A percentile compares a stretch with the other conserved stretches of the same genome.
Conservation (phyloP, 352 stramenopile genomes). For the Pythium brachiatum region DNA sequence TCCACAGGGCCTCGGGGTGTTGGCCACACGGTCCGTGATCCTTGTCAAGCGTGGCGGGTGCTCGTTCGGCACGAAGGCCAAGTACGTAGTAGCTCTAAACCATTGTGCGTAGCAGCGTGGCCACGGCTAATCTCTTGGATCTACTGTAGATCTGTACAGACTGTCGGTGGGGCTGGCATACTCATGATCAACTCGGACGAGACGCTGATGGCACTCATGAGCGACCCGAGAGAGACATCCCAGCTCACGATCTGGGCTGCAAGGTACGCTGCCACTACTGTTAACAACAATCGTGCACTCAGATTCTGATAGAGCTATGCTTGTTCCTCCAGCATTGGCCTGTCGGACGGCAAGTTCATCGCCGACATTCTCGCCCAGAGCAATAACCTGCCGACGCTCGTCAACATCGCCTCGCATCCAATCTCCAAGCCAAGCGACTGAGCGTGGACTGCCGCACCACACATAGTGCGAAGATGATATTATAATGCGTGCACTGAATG, state of each 20-base stretch:
- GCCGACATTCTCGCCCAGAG: slow-evolving; percentile 39
- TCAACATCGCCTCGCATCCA: slow-evolving; percentile 34
- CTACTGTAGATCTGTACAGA: slow-evolving; percentile 36
- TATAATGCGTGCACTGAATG: too few relatives aligned
- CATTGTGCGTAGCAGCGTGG: not conserved
- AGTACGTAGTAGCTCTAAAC: slow-evolving; percentile 23
- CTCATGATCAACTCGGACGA: slow-evolving; percentile 66
- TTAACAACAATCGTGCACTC: not conserved
- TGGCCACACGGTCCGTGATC: slow-evolving; percentile 52
- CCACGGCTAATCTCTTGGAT: not conserved
- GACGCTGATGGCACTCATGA: slow-evolving; percentile 61
- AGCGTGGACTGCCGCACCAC: too few relatives aligned
- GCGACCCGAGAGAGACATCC: slow-evolving; percentile 47
- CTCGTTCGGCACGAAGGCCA: slow-evolving; percentile 62
- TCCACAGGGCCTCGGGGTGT: slow-evolving; percentile 54
- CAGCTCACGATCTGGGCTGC: slow-evolving; percentile 59
- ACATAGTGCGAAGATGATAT: too few relatives aligned
- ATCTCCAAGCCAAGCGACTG: not conserved
- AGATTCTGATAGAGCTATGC: not conserved
- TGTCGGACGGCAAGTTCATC: slow-evolving; percentile 44
- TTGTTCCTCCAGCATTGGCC: slow-evolving; percentile 34
- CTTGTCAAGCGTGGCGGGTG: slow-evolving; percentile 70
- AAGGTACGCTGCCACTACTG: slow-evolving; percentile 32
- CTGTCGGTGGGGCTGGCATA: slow-evolving; percentile 55
- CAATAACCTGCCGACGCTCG: slow-evolving; percentile 56